phyloP scores from a whole-genome alignment of 2,329 filamentous ascomycete species.

The Aspergillus sp. region DNA sequence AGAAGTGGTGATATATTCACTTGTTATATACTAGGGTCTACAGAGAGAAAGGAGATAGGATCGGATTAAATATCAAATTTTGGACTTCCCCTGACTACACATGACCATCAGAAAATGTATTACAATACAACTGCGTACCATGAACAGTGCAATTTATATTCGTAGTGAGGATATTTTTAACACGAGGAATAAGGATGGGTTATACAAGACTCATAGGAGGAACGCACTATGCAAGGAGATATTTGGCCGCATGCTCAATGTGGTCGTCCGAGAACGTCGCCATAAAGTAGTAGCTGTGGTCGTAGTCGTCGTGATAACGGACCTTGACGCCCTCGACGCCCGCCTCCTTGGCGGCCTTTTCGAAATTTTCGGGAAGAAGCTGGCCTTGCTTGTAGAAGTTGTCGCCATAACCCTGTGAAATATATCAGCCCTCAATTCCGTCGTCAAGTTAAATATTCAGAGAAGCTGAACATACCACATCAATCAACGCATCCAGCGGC shows the following conservation, averaged over 20 bases:
- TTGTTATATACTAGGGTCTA: no score
- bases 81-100: background rate
- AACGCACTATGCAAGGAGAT: conserved; percentile 61
- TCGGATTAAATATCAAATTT: background rate
- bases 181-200: background rate
- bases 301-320: conserved; percentile 85
- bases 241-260: conserved; percentile 86
- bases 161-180: background rate
- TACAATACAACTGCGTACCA: background rate
- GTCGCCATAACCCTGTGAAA: conserved; percentile 78
- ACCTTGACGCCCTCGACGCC: conserved; percentile 71
- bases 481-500: conserved; percentile 75
- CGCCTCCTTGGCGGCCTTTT: conserved; percentile 71
- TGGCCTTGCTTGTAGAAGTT: conserved; percentile 96
- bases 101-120: background rate
- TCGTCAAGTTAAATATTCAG: background rate
- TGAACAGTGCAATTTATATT: background rate
- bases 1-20: no score
- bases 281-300: conserved; percentile 98
- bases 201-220: background rate
- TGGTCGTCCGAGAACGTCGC: conserved; percentile 87
- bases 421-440: background rate
- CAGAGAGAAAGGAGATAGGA: background rate
- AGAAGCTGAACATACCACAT: conserved; percentile 63
- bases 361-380: conserved; percentile 89